A percentile compares a stretch with the other conserved stretches of the same genome.
Conservation (phyloP, 2,329 filamentous ascomycete genomes). For the Talaromyces islandicus region DNA sequence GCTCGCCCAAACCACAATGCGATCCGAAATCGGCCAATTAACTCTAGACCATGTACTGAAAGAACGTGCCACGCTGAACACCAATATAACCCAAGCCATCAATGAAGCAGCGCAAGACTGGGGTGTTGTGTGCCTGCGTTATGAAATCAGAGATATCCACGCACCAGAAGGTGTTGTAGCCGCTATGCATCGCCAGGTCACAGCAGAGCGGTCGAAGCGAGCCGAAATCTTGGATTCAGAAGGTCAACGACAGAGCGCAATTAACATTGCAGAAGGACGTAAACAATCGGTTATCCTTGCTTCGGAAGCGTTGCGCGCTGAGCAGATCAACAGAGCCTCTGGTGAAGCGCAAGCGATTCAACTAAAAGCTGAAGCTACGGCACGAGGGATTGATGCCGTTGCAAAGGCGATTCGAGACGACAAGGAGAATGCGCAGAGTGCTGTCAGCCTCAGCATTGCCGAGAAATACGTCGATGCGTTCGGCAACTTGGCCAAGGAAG, state of each 20-base stretch:
- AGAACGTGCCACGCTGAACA: constrained; percentile 91
- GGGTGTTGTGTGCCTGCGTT: constrained; percentile 92
- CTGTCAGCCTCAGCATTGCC: constrained; percentile 80
- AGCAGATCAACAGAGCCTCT: constrained; percentile 86
- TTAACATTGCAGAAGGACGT: constrained; percentile 96
- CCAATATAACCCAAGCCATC: constrained; percentile 97
- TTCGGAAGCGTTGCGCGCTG: constrained; percentile 80
- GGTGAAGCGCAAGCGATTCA: constrained; percentile 94
- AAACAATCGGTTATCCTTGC: constrained; percentile 97
- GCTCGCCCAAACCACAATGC: constrained; percentile 97
- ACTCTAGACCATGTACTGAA: constrained; percentile 96
- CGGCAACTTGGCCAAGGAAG: constrained; percentile 84
- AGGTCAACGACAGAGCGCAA: constrained; percentile 92
- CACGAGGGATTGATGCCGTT: constrained; percentile 80
- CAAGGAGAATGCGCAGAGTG: constrained; percentile 68
- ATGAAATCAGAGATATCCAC: constrained; percentile 98
- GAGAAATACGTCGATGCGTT: constrained; percentile 99
- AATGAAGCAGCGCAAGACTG: constrained; percentile 96
- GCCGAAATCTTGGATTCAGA: constrained; percentile 97
- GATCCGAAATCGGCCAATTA: constrained; percentile 93
- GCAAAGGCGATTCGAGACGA: constrained; percentile 69
- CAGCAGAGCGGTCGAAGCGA: constrained; percentile 92
- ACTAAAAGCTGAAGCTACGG: constrained; percentile 79
- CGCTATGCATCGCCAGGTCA: constrained; percentile 97
- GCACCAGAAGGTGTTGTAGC: constrained; percentile 88